Evolutionary conservation across 73 alveolate genomes (phyloP).

Genomic region (Paramecium sonneborni): DNA sequence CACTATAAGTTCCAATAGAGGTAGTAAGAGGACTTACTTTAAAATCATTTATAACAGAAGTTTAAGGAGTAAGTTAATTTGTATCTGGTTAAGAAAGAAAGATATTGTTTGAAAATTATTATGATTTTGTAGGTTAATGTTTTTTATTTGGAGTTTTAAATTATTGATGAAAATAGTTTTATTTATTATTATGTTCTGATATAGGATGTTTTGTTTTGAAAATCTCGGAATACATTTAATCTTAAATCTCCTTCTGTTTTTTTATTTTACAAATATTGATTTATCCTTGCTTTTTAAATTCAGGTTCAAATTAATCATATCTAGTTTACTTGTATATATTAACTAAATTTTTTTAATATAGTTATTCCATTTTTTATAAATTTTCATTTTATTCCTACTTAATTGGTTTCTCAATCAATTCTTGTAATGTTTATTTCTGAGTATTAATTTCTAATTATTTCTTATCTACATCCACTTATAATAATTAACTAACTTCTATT

Average conservation of each 20-base stretch:
- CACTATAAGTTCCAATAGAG: not conserved
- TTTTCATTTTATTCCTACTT: not conserved
- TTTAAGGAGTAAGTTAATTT: not conserved
- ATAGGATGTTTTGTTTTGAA: not conserved
- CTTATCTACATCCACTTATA: conserved; percentile 1
- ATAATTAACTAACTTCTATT: not conserved
- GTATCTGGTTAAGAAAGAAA: conserved; percentile 32
- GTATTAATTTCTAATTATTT: not conserved
- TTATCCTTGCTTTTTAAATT: not conserved
- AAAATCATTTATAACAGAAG: not conserved
- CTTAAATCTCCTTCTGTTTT: not conserved
- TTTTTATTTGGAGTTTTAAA: not conserved
- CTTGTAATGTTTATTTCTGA: not conserved
- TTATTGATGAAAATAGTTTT: not conserved
- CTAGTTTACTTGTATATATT: not conserved
- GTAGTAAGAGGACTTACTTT: not conserved
- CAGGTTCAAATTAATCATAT: conserved; percentile 15
- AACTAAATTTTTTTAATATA: not conserved
- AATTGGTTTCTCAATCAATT: not conserved
- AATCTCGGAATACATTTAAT: not conserved
- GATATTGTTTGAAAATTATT: not conserved
- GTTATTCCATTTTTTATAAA: not conserved
- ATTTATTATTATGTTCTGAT: not conserved
- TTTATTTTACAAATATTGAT: conserved; percentile 5
- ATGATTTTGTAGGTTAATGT: not conserved